These are phyloP conservation scores for Leishmania gerbilli DNA, from an alignment of 208 protist species.

Conservation along the genomic window DNA sequence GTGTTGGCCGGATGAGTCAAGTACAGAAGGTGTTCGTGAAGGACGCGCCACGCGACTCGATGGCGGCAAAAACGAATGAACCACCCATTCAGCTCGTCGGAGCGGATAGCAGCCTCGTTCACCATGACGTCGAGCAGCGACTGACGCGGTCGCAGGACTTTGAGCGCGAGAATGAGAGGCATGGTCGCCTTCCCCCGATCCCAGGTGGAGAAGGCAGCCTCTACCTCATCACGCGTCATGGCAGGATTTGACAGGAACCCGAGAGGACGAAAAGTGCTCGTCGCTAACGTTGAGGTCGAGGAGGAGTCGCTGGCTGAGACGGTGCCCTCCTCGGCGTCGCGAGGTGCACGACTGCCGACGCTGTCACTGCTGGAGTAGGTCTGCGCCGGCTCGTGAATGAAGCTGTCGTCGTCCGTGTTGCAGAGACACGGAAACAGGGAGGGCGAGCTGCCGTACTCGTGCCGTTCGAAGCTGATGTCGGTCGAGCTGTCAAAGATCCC, in stretches of 20 bases:
- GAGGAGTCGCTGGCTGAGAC: background rate
- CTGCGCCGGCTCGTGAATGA: slow-evolving; percentile 14
- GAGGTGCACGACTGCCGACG: background rate
- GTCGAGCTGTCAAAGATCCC: slow-evolving; percentile 26
- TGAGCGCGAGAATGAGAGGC: slow-evolving; percentile 52
- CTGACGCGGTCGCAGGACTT: slow-evolving; percentile 66
- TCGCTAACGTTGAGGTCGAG: background rate
- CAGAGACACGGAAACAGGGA: slow-evolving; percentile 4
- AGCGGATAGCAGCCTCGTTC: slow-evolving; percentile 77
- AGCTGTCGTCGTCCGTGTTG: slow-evolving; percentile 24
- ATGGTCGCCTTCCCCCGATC: slow-evolving; percentile 25
- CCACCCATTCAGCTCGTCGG: slow-evolving; percentile 69
- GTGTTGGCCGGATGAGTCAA: slow-evolving; percentile 41
- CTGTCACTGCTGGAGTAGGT: background rate
- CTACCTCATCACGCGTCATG: slow-evolving; percentile 38
- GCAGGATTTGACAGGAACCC: background rate
- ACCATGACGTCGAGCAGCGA: slow-evolving; percentile 79
- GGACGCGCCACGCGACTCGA: slow-evolving; percentile 81
- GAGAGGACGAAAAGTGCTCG: slow-evolving; percentile 9
- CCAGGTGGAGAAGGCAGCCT: slow-evolving; percentile 32
- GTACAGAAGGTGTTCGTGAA: slow-evolving; percentile 86
- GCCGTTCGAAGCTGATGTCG: slow-evolving; percentile 13
- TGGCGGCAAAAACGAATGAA: slow-evolving; percentile 77
- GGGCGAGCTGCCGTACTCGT: background rate
- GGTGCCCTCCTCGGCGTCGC: background rate